phyloP scores from a whole-genome alignment of 306 rosid genomes.

The Macrotyloma uniflorum region DNA sequence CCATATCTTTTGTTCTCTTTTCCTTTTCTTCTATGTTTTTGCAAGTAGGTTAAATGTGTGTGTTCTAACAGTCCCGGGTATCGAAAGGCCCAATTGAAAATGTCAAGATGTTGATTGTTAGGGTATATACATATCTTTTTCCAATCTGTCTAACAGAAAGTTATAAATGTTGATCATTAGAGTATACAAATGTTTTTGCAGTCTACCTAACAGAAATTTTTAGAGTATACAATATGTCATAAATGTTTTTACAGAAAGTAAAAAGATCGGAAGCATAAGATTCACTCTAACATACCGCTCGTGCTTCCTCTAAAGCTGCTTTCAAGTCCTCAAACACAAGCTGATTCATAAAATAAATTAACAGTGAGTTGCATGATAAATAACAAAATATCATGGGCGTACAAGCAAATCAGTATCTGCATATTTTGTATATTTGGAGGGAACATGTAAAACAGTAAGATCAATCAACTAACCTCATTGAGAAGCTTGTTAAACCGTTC shows the following conservation, averaged over 20 bases:
- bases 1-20: no score
- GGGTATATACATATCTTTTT: no score
- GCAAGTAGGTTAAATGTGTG: no score
- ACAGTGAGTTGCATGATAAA: constrained; percentile 35
- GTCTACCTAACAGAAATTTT: constrained; percentile 5
- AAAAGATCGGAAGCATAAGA: constrained; percentile 26
- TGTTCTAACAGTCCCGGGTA: no score
- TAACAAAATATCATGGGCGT: background rate
- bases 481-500: constrained; percentile 83
- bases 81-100: no score
- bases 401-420: background rate
- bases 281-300: constrained; percentile 55
- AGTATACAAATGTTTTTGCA: no score
- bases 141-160: no score
- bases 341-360: constrained; percentile 62
- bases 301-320: constrained; percentile 95
- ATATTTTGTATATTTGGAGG: background rate
- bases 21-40: no score
- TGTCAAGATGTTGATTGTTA: no score
- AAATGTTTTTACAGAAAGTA: no score
- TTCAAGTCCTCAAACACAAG: constrained; percentile 84
- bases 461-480: constrained; percentile 59
- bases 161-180: no score
- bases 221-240: no score
- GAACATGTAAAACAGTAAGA: constrained; percentile 2